Conservation (phyloP, 2,329 filamentous ascomycete species). For the Metarhizium robertsii region DNA sequence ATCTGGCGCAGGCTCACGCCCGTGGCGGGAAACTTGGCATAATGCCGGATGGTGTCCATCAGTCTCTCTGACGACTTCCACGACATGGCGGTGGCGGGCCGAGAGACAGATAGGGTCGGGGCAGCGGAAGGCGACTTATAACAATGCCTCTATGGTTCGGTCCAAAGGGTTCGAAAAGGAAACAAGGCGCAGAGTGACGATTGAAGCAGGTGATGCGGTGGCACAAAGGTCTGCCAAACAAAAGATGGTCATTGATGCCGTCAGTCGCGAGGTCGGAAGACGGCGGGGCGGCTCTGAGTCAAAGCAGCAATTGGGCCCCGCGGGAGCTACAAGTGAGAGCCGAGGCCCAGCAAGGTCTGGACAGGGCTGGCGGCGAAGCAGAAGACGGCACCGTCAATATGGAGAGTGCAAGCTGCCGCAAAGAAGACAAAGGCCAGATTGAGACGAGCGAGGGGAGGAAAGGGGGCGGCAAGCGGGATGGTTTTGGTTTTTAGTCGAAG, state of each 20-base stretch:
- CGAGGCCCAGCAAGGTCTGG: constrained; percentile 3
- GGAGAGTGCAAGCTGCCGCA: not conserved
- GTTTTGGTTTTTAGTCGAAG: not conserved
- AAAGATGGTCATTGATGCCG: constrained; percentile 1
- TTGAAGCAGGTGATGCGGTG: not conserved
- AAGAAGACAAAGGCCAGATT: not conserved
- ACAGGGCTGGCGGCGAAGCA: not conserved
- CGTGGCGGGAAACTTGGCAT: constrained; percentile 93
- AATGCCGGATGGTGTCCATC: constrained; percentile 97
- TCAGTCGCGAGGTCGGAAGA: constrained; percentile 8
- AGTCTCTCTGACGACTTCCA: constrained; percentile 86
- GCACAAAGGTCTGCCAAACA: not conserved
- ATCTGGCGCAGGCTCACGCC: constrained; percentile 96
- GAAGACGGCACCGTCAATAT: not conserved
- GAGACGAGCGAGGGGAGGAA: not conserved
- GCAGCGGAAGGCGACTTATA: not conserved
- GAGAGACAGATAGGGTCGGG: not conserved
- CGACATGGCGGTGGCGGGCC: constrained; percentile 59
- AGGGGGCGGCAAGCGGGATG: not conserved
- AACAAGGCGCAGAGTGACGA: not conserved
- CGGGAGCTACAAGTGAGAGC: constrained; percentile 9
- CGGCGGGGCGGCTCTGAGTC: constrained; percentile 13
- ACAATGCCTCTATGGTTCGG: not conserved
- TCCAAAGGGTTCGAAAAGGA: not conserved
- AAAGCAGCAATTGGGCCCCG: constrained; percentile 12